Conservation (phyloP, 2,329 filamentous ascomycete species). For the Colletotrichum incanum region DNA sequence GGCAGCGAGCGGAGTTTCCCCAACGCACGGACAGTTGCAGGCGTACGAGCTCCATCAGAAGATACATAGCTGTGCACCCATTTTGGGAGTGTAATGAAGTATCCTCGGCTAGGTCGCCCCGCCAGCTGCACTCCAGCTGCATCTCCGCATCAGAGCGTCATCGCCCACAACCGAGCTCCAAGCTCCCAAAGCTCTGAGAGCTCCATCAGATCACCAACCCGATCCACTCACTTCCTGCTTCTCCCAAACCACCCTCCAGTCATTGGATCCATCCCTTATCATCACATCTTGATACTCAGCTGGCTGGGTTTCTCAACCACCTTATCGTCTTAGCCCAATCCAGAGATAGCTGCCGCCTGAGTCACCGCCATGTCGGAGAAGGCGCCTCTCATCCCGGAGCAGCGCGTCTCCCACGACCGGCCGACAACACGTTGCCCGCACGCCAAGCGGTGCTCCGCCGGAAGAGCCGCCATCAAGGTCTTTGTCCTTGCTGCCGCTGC, state of each 20-base stretch:
- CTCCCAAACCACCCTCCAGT: background rate
- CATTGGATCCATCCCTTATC: background rate
- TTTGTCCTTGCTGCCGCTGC: constrained; percentile 25
- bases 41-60: background rate
- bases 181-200: constrained; percentile 26
- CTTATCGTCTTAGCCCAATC: background rate
- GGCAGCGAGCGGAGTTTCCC: constrained; percentile 16
- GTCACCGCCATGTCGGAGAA: constrained; percentile 32
- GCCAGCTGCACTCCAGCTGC: constrained; percentile 17
- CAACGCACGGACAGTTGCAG: constrained; percentile 9
- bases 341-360: background rate
- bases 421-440: constrained; percentile 29
- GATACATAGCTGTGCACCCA: accelerated
- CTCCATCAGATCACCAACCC: constrained; percentile 1
- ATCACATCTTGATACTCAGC: constrained; percentile 38
- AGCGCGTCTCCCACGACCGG: background rate
- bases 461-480: constrained; percentile 24
- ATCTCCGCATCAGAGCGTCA: constrained; percentile 37
- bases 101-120: background rate
- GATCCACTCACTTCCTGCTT: background rate
- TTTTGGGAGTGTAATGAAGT: background rate
- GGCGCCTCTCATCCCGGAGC: constrained; percentile 26
- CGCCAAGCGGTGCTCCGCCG: constrained; percentile 29
- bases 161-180: constrained; percentile 23
- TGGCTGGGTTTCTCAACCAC: constrained; percentile 25